Evolutionary conservation across 2,329 filamentous ascomycete species (phyloP).

Genomic region (Exophiala oligosperma): DNA sequence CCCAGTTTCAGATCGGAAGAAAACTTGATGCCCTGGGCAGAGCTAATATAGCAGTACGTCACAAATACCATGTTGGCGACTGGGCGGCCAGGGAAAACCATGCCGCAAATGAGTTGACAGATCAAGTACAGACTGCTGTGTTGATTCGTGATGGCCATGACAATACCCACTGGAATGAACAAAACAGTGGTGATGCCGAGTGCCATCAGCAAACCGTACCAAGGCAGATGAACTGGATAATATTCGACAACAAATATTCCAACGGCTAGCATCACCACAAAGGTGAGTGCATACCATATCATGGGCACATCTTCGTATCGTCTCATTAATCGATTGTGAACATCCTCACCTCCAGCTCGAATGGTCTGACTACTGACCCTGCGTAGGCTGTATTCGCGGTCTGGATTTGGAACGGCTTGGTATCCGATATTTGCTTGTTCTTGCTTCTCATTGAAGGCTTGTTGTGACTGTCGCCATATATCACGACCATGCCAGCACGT

Average conservation of each 20-base stretch:
- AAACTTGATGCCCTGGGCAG: constrained; percentile 86
- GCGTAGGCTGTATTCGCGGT: constrained; percentile 8
- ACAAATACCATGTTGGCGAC: constrained; percentile 94
- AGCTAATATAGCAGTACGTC: constrained; percentile 87
- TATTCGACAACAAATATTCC: constrained; percentile 85
- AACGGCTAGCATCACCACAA: constrained; percentile 72
- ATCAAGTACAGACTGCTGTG: constrained; percentile 84
- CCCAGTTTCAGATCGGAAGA: constrained; percentile 81
- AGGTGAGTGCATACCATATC: constrained; percentile 76
- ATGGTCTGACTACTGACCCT: constrained; percentile 19
- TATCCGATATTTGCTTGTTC: constrained; percentile 55
- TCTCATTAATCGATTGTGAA: constrained; percentile 81
- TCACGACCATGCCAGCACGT: constrained; percentile 81
- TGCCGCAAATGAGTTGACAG: constrained; percentile 81
- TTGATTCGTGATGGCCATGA: constrained; percentile 91
- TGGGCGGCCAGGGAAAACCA: constrained; percentile 77
- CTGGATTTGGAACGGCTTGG: constrained; percentile 47
- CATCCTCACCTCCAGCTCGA: constrained; percentile 64
- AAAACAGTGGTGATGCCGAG: constrained; percentile 75
- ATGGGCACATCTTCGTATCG: constrained; percentile 79
- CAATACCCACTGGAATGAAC: constrained; percentile 87
- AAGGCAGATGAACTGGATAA: constrained; percentile 78
- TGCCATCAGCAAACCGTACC: constrained; percentile 81
- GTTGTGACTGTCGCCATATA: constrained; percentile 74
- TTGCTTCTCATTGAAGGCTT: constrained; percentile 64